phyloP scores from a whole-genome alignment of 2,329 filamentous ascomycete species.

The Periconia macrospinosa region DNA sequence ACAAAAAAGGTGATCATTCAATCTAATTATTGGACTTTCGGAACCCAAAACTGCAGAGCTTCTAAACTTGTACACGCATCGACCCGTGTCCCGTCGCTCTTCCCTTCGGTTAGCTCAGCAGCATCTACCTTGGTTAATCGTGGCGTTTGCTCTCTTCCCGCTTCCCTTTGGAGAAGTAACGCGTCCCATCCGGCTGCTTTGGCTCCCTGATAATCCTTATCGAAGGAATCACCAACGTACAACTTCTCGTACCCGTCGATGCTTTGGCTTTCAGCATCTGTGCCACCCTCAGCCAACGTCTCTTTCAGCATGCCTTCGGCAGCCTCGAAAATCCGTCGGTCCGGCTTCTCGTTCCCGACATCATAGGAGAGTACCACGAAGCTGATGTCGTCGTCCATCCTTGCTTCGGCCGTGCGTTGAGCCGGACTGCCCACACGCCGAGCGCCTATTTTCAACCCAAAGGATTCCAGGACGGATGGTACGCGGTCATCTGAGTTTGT shows the following conservation, averaged over 20 bases:
- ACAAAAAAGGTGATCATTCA: no score
- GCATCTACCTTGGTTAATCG: neutral
- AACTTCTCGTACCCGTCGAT: conserved; percentile 44
- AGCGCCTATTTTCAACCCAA: conserved; percentile 53
- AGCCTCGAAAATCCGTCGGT: conserved; percentile 57
- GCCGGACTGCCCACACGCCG: conserved; percentile 15
- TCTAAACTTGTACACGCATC: conserved; percentile 2
- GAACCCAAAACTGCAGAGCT: conserved; percentile 1
- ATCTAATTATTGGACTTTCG: neutral
- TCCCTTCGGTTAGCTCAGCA: neutral
- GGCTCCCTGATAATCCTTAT: conserved; percentile 56
- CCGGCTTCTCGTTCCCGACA: conserved; percentile 63
- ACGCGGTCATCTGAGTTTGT: conserved; percentile 68
- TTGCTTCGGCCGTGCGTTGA: conserved; percentile 23
- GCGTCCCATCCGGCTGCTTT: conserved; percentile 51
- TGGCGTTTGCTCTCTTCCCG: neutral
- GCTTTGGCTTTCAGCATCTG: conserved; percentile 2
- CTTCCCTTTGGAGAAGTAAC: conserved; percentile 39
- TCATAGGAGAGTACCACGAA: conserved; percentile 67
- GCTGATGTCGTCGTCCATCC: conserved; percentile 47
- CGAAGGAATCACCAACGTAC: conserved; percentile 58
- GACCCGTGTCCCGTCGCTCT: neutral
- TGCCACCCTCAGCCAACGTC: conserved; percentile 27
- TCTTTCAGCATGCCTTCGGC: conserved; percentile 51
- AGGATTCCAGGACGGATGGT: conserved; percentile 54